phyloP scores from a whole-genome alignment of 2,329 filamentous ascomycete genomes.

The Ascochyta rabiei region DNA sequence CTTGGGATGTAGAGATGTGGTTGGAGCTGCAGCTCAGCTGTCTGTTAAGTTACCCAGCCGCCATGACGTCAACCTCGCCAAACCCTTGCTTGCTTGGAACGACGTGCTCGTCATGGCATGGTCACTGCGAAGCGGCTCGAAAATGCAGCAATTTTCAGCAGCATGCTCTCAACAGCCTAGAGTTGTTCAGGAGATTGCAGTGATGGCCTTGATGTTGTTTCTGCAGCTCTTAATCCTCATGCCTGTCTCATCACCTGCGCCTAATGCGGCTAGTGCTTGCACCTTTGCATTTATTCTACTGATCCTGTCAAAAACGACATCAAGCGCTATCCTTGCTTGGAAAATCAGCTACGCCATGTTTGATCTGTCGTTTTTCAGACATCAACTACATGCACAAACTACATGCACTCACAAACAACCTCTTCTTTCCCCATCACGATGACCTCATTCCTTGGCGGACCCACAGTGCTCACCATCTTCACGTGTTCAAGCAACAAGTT shows the following conservation, averaged over 20 bases:
- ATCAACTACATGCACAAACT: too few relatives aligned
- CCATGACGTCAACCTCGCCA: constrained; percentile 13
- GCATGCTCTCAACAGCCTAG: background rate
- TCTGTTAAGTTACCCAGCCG: constrained; percentile 3
- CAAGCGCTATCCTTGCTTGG: background rate
- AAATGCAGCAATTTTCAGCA: background rate
- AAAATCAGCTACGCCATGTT: background rate
- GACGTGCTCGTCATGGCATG: constrained; percentile 8
- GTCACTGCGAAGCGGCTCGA: constrained; percentile 4
- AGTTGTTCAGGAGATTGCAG: too few relatives aligned
- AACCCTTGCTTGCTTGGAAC: constrained; percentile 8
- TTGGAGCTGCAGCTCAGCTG: constrained; percentile 5
- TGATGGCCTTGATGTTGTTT: background rate
- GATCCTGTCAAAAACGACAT: background rate
- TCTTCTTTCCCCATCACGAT: background rate
- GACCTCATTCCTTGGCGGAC: constrained; percentile 11
- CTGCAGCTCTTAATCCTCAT: background rate
- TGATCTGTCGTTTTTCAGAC: background rate
- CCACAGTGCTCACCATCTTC: background rate
- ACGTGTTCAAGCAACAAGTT: background rate
- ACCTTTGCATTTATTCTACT: background rate
- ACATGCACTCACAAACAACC: background rate
- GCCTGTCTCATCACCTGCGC: background rate
- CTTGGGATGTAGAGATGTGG: constrained; percentile 1
- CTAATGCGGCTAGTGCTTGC: background rate